phyloP scores from a whole-genome alignment of 352 stramenopile species.

The Phytophthora kernoviae region DNA sequence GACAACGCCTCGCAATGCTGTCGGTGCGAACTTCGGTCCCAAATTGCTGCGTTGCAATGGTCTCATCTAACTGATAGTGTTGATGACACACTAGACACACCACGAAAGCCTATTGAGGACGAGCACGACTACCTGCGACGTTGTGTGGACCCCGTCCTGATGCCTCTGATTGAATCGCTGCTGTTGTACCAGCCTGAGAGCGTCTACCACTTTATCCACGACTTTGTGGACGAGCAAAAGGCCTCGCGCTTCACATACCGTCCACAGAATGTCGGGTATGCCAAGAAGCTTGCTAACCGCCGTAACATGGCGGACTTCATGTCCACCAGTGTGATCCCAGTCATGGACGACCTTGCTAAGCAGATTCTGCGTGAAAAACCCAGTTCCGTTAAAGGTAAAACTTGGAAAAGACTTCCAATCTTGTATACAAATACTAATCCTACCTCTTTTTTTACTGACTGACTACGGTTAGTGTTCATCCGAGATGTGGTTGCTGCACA shows the following conservation, averaged over 20 bases:
- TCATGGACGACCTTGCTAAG: conserved; percentile 85
- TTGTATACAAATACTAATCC: background rate
- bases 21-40: conserved; percentile 11
- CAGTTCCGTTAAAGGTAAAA: conserved; percentile 60
- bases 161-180: conserved; percentile 81
- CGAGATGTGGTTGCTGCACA: conserved; percentile 60
- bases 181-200: conserved; percentile 80
- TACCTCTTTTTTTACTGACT: background rate
- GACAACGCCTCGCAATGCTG: conserved; percentile 21
- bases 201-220: conserved; percentile 83
- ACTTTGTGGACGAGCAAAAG: conserved; percentile 76
- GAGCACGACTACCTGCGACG: conserved; percentile 84
- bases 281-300: conserved; percentile 72
- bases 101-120: conserved; percentile 43
- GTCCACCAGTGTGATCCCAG: conserved; percentile 80
- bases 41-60: background rate
- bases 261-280: conserved; percentile 44
- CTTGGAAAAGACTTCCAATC: background rate
- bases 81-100: background rate
- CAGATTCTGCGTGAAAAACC: conserved; percentile 80
- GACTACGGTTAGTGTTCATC: conserved; percentile 50
- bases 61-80: background rate
- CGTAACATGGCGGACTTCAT: conserved; percentile 87
- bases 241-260: conserved; percentile 38
- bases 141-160: conserved; percentile 81